phyloP scores from a whole-genome alignment of 345 rosid genomes.

The Mallotus nudiflorus region DNA sequence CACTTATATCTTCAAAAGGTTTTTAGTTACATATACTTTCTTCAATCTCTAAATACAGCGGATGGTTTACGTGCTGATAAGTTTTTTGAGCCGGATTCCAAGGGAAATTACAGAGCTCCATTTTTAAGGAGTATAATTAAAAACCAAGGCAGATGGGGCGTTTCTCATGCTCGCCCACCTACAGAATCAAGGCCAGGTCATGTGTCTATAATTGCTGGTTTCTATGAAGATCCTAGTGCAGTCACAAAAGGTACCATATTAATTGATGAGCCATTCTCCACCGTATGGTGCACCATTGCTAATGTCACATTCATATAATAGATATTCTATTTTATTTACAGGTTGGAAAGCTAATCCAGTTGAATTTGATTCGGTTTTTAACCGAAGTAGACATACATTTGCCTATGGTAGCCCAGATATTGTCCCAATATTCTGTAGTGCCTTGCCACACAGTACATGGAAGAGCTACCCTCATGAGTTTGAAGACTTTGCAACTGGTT shows the following conservation, averaged over 20 bases:
- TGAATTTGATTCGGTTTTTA: slow-evolving; percentile 93
- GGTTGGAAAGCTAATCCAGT: slow-evolving; percentile 99
- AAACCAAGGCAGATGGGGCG: slow-evolving; percentile 90
- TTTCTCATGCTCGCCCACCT: slow-evolving; percentile 98
- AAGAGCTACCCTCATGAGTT: slow-evolving; percentile 78
- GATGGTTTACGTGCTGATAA: slow-evolving; percentile 98
- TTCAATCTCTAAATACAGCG: slow-evolving; percentile 43
- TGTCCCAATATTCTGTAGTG: slow-evolving; percentile 88
- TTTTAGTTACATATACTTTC: neutral
- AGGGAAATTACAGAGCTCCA: slow-evolving; percentile 79
- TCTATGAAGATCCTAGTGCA: slow-evolving; percentile 98
- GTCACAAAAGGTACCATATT: slow-evolving; percentile 72
- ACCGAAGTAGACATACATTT: slow-evolving; percentile 77
- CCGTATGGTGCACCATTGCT: neutral
- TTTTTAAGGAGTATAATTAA: slow-evolving; percentile 77
- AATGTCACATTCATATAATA: slow-evolving; percentile 2
- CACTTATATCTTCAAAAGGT: too few relatives aligned
- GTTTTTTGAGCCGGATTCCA: slow-evolving; percentile 82
- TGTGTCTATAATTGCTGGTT: slow-evolving; percentile 92
- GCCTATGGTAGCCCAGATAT: slow-evolving; percentile 95
- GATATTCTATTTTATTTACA: slow-evolving; percentile 36
- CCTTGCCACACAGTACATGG: slow-evolving; percentile 87
- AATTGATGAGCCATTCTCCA: neutral
- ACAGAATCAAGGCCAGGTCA: slow-evolving; percentile 98
- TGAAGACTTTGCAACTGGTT: slow-evolving; percentile 98